Evolutionary conservation across 2,329 filamentous ascomycete genomes (phyloP), one percentile per base, ranked within the genome.

Genomic region (Colletotrichum agaves): DNA sequence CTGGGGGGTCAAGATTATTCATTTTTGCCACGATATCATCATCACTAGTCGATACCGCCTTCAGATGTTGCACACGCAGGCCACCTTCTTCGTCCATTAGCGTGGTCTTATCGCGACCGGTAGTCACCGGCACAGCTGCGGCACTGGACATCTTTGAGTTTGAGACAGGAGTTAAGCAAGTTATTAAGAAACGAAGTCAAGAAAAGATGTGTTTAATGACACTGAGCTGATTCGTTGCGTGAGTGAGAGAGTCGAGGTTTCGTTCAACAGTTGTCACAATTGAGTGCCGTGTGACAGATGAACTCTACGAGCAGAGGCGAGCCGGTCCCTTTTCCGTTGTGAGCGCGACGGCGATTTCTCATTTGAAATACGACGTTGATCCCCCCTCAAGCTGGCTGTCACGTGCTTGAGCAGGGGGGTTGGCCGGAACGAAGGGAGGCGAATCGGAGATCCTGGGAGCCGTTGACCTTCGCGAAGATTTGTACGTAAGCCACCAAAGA

Each of bases 1-100:
- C 63, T 1, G 63, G 59, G 1, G 62, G 67, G 33, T 73, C 69
- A 72, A 72, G 69, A 11, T 59, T 58, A 21, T 60, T 65, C 63
- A 63, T 68, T 7, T 63, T 62, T 5, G 62, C 39, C 15, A 65
- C 63, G 70, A 67, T 57, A n/a, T 67, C 60, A n/a, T 61, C 63
- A 7, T 57, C 52, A 13, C 41, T 17, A n/a, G 11, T 15, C 3
- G 53, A 44, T 4, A 8, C 17, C 11, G 4, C 15, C 13, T 57
- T 49, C 3, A 7, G 10, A 5, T 2, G 11, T 6, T 46, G 37
- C 11, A 31, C n/a, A 7, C 31, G 50, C 17, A 13, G 13, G 12
- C 44, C 46, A 3, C 15, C 33, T 11, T 67, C 37, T 12, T 63
- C 60, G n/a, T 65, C 49, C 5, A 39, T 21, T 12, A 47, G 53